Conservation (phyloP, 73 alveolate species). For the Paramecium sonneborni region DNA sequence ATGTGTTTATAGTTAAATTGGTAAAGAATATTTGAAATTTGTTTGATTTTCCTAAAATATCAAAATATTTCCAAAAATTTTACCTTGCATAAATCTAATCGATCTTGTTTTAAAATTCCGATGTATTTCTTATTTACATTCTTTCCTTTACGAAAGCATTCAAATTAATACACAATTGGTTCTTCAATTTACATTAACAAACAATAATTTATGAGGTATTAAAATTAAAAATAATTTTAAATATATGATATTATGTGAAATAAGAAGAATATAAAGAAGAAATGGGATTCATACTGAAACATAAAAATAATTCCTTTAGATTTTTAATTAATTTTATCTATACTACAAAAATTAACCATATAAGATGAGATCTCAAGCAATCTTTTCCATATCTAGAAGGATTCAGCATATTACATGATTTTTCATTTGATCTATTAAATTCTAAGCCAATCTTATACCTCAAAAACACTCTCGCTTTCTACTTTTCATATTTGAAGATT, state of each 20-base stretch:
- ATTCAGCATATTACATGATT: neutral
- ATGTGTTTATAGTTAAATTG: constrained; percentile 23
- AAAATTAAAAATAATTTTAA: neutral
- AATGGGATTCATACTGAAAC: neutral
- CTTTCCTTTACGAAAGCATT: neutral
- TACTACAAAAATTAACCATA: neutral
- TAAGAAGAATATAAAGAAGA: neutral
- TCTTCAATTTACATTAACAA: neutral
- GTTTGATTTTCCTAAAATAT: neutral
- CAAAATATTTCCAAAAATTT: neutral
- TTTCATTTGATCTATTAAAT: neutral
- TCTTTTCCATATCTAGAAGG: neutral
- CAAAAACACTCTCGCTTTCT: neutral
- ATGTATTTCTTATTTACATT: neutral
- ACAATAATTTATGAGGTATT: neutral
- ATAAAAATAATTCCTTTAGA: neutral
- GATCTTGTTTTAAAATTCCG: neutral
- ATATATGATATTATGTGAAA: neutral
- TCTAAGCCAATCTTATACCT: neutral
- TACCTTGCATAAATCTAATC: neutral
- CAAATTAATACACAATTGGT: neutral
- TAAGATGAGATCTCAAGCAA: neutral
- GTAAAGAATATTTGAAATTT: constrained; percentile 5
- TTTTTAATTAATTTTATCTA: neutral
- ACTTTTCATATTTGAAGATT: neutral